Evolutionary conservation across 176 grass and related monocot species (phyloP).

Genomic region (bread wheat (Triticum aestivum)): DNA sequence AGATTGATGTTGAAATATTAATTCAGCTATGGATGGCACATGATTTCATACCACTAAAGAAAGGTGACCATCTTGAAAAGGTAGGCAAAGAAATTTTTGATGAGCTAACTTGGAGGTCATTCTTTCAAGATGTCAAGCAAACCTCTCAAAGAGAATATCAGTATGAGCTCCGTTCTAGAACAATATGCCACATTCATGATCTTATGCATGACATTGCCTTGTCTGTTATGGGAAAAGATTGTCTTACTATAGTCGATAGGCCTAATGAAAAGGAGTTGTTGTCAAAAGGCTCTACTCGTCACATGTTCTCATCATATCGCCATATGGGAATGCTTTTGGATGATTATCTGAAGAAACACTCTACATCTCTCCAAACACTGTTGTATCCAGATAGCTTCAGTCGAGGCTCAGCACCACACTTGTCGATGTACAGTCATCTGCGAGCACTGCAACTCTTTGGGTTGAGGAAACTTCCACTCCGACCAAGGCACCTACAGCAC

Average conservation of each 20-base stretch:
- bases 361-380: background rate
- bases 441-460: background rate
- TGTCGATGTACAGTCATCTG: background rate
- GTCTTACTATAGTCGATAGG: too few species aligned
- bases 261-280: background rate
- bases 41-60: background rate
- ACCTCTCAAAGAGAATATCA: fast-evolving
- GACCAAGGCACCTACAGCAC: background rate
- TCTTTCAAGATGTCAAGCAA: conserved; percentile 9
- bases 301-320: background rate
- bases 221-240: too few species aligned
- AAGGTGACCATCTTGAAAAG: background rate
- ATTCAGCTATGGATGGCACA: conserved; percentile 26
- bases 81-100: background rate
- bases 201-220: too few species aligned
- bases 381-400: fast-evolving
- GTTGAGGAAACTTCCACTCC: fast-evolving
- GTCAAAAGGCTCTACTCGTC: background rate
- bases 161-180: background rate
- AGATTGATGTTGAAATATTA: background rate
- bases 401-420: background rate
- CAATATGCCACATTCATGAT: too few species aligned
- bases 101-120: conserved; percentile 1
- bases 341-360: background rate
- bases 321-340: background rate